These are phyloP conservation scores for Plasmodium chabaudi DNA, from an alignment of 169 alveolate species.

Conservation along the genomic window DNA sequence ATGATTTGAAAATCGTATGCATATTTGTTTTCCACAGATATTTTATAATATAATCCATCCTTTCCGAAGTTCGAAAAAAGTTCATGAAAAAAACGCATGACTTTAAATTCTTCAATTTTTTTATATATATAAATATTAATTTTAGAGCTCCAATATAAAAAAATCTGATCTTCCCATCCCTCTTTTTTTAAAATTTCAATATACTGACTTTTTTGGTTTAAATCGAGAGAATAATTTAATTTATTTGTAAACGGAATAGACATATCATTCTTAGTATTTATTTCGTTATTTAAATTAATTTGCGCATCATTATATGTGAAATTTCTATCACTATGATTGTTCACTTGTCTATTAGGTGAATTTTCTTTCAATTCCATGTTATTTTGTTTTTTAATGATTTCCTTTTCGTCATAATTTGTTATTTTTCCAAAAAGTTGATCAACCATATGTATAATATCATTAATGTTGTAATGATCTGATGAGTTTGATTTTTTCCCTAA, in stretches of 20 bases:
- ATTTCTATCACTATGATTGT: constrained; percentile 12
- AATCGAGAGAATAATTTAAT: constrained; percentile 43
- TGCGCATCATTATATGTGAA: constrained; percentile 16
- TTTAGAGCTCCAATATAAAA: constrained; percentile 73
- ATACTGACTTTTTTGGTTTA: constrained; percentile 55
- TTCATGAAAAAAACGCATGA: constrained; percentile 46
- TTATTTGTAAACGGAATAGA: constrained; percentile 25
- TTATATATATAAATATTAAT: constrained; percentile 53
- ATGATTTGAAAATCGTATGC: constrained; percentile 41
- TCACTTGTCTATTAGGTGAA: constrained; percentile 7
- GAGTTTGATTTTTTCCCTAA: constrained; percentile 46
- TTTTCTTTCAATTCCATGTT: constrained; percentile 14
- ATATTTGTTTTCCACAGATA: constrained; percentile 68
- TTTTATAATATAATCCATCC: constrained; percentile 44
- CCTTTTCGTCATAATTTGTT: constrained; percentile 20
- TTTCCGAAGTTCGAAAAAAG: constrained; percentile 45
- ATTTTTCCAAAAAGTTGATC: constrained; percentile 49
- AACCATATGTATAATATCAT: constrained; percentile 59
- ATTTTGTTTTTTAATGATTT: neutral
- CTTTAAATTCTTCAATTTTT: constrained; percentile 65
- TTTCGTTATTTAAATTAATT: neutral
- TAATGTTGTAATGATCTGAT: constrained; percentile 53
- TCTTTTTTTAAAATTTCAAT: constrained; percentile 58
- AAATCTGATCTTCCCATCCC: constrained; percentile 61
- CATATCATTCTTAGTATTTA: constrained; percentile 10